Evolutionary conservation across 2,329 filamentous ascomycete genomes (phyloP), one percentile per base, ranked within the genome.

Genomic region (Neocucurbitaria cava): DNA sequence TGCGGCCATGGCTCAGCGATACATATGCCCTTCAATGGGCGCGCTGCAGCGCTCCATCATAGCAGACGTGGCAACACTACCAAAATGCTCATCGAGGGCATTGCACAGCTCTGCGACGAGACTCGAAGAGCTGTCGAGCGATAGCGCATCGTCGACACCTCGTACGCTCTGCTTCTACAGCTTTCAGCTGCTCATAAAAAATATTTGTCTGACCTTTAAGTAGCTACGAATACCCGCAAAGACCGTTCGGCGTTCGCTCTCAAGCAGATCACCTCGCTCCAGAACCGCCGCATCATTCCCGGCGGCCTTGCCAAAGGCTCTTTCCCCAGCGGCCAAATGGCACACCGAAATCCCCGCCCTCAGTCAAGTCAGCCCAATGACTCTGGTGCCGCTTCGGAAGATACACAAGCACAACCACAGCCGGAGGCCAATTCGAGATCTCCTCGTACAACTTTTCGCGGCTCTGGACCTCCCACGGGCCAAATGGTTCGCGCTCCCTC

Each of bases 11-110:
- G 69, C 70, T 52, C 70, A 71, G 54, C 70, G 65, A 61, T 66
- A 68, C 46, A 56, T 72, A 51, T 70, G 67, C 69, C 67, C 72
- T n/a, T 69, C 73, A 50, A 59, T 71, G 64, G 70, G 71, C 53
- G 59, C 61, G 17, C 53, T 74, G 44, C 47, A 67, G 53, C 66
- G 67, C 36, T 64, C 62, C 9, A 30, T 73, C 2, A 31, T 42
- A 23, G 58, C 49, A 20, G 66, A 72, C 23, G 61, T 62, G 38
- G 26, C 58, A n/a, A 33, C 54, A 9, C n/a, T 56, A 24, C 44
- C 62, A 20, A 66, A 61, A 46, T 55, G 54, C 56, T 54, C 62
- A n/a, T 46, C 62, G 38, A 65, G 69, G 40, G 49, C 65, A 39
- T 64, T 75, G 55, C 65, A 68, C 48, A 55, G 58, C 57, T 66